These are phyloP conservation scores for Leccinum incarnatum DNA, from an alignment of 768 basidiomycete species.

Conservation along the genomic window DNA sequence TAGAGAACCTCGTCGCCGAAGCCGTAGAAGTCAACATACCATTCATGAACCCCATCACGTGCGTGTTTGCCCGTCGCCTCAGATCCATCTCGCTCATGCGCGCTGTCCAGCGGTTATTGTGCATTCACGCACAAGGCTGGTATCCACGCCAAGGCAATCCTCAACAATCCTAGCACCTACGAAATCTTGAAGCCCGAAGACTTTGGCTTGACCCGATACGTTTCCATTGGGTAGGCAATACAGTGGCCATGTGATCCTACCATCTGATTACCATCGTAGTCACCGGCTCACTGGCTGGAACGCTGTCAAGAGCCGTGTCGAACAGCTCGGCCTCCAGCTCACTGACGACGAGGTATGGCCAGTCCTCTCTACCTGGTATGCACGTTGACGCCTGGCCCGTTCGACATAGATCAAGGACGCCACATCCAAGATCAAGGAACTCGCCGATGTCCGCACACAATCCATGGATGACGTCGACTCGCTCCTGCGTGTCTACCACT, in stretches of 20 bases:
- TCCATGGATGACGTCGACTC: slow-evolving; percentile 99
- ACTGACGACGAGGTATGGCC: slow-evolving; percentile 77
- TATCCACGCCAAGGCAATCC: slow-evolving; percentile 99
- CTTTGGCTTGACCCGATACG: slow-evolving; percentile 96
- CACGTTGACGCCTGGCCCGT: slow-evolving; percentile 3
- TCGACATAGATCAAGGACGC: slow-evolving; percentile 85
- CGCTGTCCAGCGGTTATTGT: slow-evolving; percentile 81
- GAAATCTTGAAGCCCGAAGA: slow-evolving; percentile 99
- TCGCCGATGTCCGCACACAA: slow-evolving; percentile 97
- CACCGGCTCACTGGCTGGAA: slow-evolving; percentile 99
- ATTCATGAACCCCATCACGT: slow-evolving; percentile 96
- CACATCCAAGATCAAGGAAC: slow-evolving; percentile 98
- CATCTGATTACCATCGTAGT: slow-evolving; percentile 35
- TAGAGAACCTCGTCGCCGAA: slow-evolving; percentile 98
- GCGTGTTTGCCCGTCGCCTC: slow-evolving; percentile 20
- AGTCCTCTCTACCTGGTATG: background rate
- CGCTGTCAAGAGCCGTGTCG: slow-evolving; percentile 98
- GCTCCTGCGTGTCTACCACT: slow-evolving; percentile 93
- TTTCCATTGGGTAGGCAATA: slow-evolving; percentile 80
- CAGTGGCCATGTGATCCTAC: background rate
- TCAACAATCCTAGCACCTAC: slow-evolving; percentile 98
- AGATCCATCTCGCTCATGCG: background rate
- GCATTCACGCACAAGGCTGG: slow-evolving; percentile 99
- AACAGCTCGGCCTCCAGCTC: slow-evolving; percentile 88
- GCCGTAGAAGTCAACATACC: slow-evolving; percentile 98